phyloP scores from a whole-genome alignment of 2,329 filamentous ascomycete genomes.

The Aspergillus thermomutatus region DNA sequence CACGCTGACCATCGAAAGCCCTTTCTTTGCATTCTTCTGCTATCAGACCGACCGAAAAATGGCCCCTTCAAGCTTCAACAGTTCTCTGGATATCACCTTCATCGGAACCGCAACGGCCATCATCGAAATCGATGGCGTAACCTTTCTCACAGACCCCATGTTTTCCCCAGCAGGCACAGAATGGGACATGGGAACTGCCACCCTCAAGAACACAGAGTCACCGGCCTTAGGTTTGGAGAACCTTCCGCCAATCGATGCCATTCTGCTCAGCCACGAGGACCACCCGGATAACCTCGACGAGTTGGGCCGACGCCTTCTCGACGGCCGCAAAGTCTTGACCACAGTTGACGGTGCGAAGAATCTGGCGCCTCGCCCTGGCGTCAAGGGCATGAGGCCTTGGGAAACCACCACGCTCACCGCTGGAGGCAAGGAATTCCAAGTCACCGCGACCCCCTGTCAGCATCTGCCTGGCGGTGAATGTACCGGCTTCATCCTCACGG shows the following conservation, averaged over 20 bases:
- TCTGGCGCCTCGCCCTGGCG: constrained; percentile 42
- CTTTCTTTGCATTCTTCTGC: background rate
- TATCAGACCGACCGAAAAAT: background rate
- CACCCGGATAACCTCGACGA: constrained; percentile 51
- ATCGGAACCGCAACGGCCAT: constrained; percentile 52
- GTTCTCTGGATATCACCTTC: constrained; percentile 40
- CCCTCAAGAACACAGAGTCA: constrained; percentile 29
- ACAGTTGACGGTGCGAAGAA: constrained; percentile 46
- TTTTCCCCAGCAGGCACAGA: constrained; percentile 41
- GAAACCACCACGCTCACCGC: constrained; percentile 29
- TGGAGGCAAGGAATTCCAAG: constrained; percentile 33
- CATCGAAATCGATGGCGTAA: constrained; percentile 42
- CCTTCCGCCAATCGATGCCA: constrained; percentile 47
- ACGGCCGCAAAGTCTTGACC: constrained; percentile 47
- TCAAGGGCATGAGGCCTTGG: constrained; percentile 41
- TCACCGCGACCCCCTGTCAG: constrained; percentile 44
- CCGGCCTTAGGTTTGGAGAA: constrained; percentile 38
- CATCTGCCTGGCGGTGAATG: constrained; percentile 46
- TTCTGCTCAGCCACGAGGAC: constrained; percentile 52
- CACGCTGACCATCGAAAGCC: background rate
- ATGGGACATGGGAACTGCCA: constrained; percentile 25
- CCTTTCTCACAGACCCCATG: constrained; percentile 47
- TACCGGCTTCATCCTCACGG: constrained; percentile 44
- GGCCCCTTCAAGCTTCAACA: constrained; percentile 12
- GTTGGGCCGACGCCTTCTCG: constrained; percentile 44